Base-by-base conservation (phyloP, 768 basidiomycete genomes). In the Boletus subcaerulescens region DNA sequence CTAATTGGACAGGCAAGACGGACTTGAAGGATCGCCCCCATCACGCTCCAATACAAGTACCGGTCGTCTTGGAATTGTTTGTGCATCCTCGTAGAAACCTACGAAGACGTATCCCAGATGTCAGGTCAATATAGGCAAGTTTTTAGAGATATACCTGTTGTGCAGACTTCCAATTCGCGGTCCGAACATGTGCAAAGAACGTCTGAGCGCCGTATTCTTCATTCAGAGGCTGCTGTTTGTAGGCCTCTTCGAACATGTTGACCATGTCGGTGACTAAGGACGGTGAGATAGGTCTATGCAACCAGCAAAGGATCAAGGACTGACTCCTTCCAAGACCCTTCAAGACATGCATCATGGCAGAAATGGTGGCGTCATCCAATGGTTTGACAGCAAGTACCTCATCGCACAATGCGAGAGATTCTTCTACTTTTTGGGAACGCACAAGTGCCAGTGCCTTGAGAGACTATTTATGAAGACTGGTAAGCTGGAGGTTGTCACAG, bases 141-240 rank as follows among this genome's bases (percentile, higher is more conserved):
- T 24, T 0, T 0, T 10, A 33, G 53, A 24, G n/a, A 59, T 67
- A 52, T 62, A 89, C 90, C 76, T 87, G 86, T 68, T 93, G 92
- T 22, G 89, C 90, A 43, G 85, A 80, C 69, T 92, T 93, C 92
- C 92, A 93, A 60, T 89, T 85, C 15, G 80, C 80, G 32, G 86
- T 82, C 56, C 89, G 83, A 33, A 87, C 82, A 64, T 92, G 89
- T 18, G 91, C 90, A 66, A 91, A 89, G 75, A 93, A 93, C 0
- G 88, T 86, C 67, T 93, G 91, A 22, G 80, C 80, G 20, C 86
- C 91, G 10, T 92, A 82, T 57, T 93, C 91, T 66, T 93, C 92
- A 64, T 91, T 92, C 5, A 71, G 63, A 18, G 91, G 91, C 55
- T 89, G 83, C 57, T 86, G 83, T 70, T 87, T 91, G 75, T 81